Evolutionary conservation across 805 yeast species (phyloP).

Genomic region (Cyberlindnera mrakii): DNA sequence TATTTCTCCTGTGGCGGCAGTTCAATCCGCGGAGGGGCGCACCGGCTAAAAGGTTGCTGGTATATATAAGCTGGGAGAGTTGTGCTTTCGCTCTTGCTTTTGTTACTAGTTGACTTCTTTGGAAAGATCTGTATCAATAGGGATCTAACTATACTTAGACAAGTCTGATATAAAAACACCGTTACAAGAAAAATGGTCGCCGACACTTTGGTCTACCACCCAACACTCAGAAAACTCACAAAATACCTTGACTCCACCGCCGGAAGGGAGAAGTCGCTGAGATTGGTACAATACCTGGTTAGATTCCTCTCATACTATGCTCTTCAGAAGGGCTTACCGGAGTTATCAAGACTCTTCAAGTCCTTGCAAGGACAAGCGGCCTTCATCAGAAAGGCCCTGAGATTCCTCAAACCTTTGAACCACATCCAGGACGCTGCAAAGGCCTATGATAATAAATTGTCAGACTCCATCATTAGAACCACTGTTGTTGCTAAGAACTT

Average conservation of each 20-base stretch:
- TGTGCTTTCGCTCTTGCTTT: too few species aligned
- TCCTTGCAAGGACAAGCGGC: constrained; percentile 58
- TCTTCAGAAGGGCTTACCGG: constrained; percentile 49
- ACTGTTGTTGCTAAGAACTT: constrained; percentile 51
- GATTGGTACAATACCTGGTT: constrained; percentile 75
- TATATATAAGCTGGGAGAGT: too few species aligned
- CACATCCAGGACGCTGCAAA: constrained; percentile 65
- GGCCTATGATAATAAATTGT: constrained; percentile 63
- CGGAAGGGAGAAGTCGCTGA: constrained; percentile 76
- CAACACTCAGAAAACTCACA: constrained; percentile 55
- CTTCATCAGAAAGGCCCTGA: constrained; percentile 72
- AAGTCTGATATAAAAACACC: not conserved
- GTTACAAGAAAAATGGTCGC: constrained; percentile 44
- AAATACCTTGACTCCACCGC: constrained; percentile 60
- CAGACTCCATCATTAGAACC: constrained; percentile 49
- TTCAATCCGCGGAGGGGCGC: too few species aligned
- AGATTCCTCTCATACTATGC: constrained; percentile 64
- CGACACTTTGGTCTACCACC: constrained; percentile 69
- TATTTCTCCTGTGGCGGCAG: too few species aligned
- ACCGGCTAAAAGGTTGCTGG: too few species aligned
- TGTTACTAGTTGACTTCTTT: too few species aligned
- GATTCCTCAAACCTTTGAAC: constrained; percentile 75
- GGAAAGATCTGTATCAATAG: not conserved
- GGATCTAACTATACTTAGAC: not conserved
- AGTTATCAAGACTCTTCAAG: constrained; percentile 42